Base-by-base conservation (phyloP, 2,329 filamentous ascomycete species). In the Trichoderma sp. region DNA sequence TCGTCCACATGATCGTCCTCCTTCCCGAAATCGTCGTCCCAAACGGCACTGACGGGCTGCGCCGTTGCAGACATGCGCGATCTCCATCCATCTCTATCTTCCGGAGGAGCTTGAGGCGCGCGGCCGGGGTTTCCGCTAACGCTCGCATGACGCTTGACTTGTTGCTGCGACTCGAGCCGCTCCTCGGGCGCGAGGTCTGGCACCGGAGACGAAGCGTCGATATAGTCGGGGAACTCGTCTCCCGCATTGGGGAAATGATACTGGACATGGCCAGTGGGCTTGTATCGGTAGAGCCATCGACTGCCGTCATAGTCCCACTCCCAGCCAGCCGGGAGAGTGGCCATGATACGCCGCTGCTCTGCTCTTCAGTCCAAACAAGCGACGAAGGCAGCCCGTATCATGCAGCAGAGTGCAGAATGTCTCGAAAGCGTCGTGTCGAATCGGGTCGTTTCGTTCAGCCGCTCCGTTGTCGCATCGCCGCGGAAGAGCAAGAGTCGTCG, bases 211-310 rank as follows among this genome's bases (percentile, higher is more conserved):
- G 74, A 74, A 19, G 77, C 76, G 67, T 81, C 79, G 69, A 84
- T 73, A 71, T 80, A 84, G 71, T 86, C 83, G 56, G 86, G 85
- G 63, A 84, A 88, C 76, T 88, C 86, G 72, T 88, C 86, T 70
- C 86, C 86, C 5, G 83, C 81, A 52, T 80, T 80, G 6, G 86
- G 86, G 70, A 87, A 88, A 68, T 83, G 83, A 72, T 83, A 88
- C 74, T 88, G 86, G 17, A 83, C 76, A 39, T 83, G 77, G 10
- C 85, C 85, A 9, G 83, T 86, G 27, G 85, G 78, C 70, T 80
- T 84, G 77, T 85, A 87, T 61, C 81, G 81, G 74, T 85, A 88
- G 76, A 87, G 84, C 86, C 86, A 88, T 29, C 86, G 82, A 22
- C 71, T 72, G 64, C 85, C 85, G 70, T 88, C 86, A 71, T 87